Base-by-base conservation (phyloP, 805 yeast genomes). In the Ogataea corticis region DNA sequence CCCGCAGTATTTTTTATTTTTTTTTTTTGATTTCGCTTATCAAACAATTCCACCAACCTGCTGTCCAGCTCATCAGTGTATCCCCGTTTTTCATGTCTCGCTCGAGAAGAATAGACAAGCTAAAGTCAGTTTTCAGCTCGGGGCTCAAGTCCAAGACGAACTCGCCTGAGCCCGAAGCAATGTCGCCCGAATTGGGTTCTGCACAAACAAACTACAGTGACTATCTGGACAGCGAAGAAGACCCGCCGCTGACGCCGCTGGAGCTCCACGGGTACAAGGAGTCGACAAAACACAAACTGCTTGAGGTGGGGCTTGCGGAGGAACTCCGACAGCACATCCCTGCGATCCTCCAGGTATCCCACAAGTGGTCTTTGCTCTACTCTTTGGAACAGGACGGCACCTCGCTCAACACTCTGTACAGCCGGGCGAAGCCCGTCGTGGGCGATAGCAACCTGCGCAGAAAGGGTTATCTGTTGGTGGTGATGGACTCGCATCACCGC, bases 351-450 rank as follows among this genome's bases (percentile, higher is more conserved):
- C 97, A 89, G 62, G 71, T 92, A 18, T 79, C 79, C 49, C 83
- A 85, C 31, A 76, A 76, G 5, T 94, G 98, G 99, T 66, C 75
- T 5, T 65, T 94, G 40, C 64, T 82, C 2, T 92, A 91, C 61
- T 84, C 94, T n/a, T 66, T 88, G 49, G 97, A 91, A 55, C 97
- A 89, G 63, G 87, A 90, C 62, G 99, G 99, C 0, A 83, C 96
- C 0, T 87, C 96, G 0, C 64, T 92, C 43, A 81, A 77, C 46
- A 90, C 98, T 0, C 65, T 94, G 14, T 92, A 91, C 61, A 68
- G 76, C 13, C 69, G 73, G 37, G 65, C 79, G 44, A 69, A 69
- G 37, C 85, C 85, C 0, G 69, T 62, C 9, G 52, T 58, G 43
- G 53, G 67, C 41, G 72, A 73, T 60, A 65, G 63, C 49, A 38